A percentile compares a stretch with the other conserved stretches of the same genome.
These are phyloP conservation scores for Daldinia childiae DNA, from an alignment of 495 filamentous ascomycete genomes.

Conservation along the genomic window DNA sequence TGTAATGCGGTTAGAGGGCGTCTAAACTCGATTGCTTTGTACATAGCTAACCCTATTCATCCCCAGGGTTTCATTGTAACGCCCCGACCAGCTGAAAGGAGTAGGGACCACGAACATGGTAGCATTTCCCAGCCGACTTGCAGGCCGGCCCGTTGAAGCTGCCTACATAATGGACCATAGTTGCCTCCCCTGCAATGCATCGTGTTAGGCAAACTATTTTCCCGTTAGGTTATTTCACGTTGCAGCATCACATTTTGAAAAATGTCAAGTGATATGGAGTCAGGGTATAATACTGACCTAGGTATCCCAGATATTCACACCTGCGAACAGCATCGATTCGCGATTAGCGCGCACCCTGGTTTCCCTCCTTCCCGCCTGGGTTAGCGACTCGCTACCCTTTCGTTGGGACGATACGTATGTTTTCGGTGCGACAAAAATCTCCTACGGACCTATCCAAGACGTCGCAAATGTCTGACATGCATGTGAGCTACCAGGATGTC, in stretches of 20 bases:
- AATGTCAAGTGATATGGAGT: not conserved
- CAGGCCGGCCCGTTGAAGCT: slow-evolving; percentile 4
- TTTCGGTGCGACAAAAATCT: not conserved
- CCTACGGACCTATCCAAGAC: not conserved
- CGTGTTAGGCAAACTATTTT: not conserved
- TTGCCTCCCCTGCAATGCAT: not conserved
- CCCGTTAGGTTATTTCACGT: not conserved
- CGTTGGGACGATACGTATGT: not conserved
- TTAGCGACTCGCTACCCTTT: not conserved
- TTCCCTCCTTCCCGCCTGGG: not conserved
- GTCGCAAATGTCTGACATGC: slow-evolving; percentile 4
- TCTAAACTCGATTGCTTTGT: not conserved
- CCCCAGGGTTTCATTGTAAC: not conserved
- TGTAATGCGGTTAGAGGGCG: not conserved
- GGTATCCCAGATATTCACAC: not conserved
- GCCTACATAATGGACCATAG: not conserved
- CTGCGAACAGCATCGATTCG: not conserved
- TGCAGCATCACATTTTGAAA: slow-evolving; percentile 1
- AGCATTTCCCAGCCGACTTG: not conserved
- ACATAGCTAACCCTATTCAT: not conserved
- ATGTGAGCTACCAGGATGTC: not conserved
- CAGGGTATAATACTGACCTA: not conserved
- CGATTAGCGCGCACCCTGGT: not conserved
- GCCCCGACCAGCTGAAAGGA: not conserved
- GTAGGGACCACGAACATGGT: not conserved